Base-by-base conservation (phyloP, 352 stramenopile species). In the Phytophthora cryptogea region DNA sequence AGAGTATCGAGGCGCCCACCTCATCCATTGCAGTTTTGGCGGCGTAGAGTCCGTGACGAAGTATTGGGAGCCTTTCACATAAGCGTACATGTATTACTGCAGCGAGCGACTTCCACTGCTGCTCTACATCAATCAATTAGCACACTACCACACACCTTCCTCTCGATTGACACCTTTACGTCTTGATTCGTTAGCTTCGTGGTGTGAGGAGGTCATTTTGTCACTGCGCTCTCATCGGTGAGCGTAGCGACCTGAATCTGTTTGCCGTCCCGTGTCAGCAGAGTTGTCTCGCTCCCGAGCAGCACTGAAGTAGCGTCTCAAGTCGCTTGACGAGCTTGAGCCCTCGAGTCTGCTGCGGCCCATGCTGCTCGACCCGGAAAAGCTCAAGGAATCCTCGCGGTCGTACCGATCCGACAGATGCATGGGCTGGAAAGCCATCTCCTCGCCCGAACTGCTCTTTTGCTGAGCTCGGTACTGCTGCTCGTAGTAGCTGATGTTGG, bases 401-500 rank as follows among this genome's bases (percentile, higher is more conserved):
- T 66, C 62, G 51, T 60, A 57, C 35, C 62, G 35, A 32, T 58
- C 56, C 8, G 62, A 66, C 41, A 70, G 11, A 7, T 66, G 62
- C 62, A 70, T 70, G 10, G 55, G 62, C 31, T 50, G 47, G 48
- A 66, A 66, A 9, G 62, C 46, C 62, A 62, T 61, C 20, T 70
- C 62, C 17, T 70, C 62, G 27, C 62, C 37, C 2, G 56, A 62
- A 20, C 56, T 66, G 62, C 56, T 66, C 43, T 70, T 66, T 40
- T 66, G 55, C 48, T 69, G 61, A n/a, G 44, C 30, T 17, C 54
- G 61, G 16, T 59, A 58, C 61, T 70, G 62, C 37, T 62, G 55
- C 50, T 63, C 51, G 63, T 67, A 70, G 56, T 70, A 70, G 51
- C 67, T 71, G 20, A 63, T 71, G 59, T 79, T 76, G 39, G 66